A percentile compares a stretch with the other conserved stretches of the same genome.
These are phyloP conservation scores for Ceratocystis albifundus DNA, from an alignment of 2,329 filamentous ascomycete species.

Conservation along the genomic window DNA sequence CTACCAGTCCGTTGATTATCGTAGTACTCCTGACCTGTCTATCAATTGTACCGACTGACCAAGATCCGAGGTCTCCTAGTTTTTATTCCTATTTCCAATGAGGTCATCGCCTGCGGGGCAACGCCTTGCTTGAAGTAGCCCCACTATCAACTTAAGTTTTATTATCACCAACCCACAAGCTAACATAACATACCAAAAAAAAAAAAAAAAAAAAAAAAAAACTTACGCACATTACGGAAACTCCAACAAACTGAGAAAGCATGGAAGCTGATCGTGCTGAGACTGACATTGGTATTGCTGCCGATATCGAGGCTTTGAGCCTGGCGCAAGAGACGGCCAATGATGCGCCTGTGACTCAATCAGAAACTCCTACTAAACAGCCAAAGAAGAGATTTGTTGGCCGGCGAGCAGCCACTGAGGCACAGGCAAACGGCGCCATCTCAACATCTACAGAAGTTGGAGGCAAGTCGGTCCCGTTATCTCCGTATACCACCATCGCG, in stretches of 20 bases:
- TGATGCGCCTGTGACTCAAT: background rate
- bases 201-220: too few species aligned
- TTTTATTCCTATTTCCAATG: background rate
- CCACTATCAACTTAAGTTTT: slow-evolving; percentile 21
- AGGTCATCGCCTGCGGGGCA: slow-evolving; percentile 16
- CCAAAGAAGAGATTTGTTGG: slow-evolving; percentile 92
- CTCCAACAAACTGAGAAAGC: background rate
- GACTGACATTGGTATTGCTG: slow-evolving; percentile 57
- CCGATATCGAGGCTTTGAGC: slow-evolving; percentile 45
- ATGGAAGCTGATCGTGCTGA: slow-evolving; percentile 70
- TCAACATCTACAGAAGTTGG: slow-evolving; percentile 21
- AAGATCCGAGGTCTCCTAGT: too few species aligned
- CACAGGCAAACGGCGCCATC: slow-evolving; percentile 33
- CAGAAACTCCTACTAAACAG: slow-evolving; percentile 40
- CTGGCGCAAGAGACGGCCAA: slow-evolving; percentile 26
- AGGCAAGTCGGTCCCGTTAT: slow-evolving; percentile 9
- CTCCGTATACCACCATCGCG: too few species aligned
- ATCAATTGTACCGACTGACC: too few species aligned
- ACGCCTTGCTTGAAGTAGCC: slow-evolving; percentile 17
- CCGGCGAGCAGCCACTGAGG: slow-evolving; percentile 50
- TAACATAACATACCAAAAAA: too few species aligned
- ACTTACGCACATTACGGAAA: background rate
- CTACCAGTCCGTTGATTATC: too few species aligned
- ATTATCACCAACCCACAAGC: slow-evolving; percentile 3
- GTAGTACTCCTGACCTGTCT: too few species aligned